Conservation (phyloP, 768 basidiomycete species). For the Suillus fuscotomentosus region DNA sequence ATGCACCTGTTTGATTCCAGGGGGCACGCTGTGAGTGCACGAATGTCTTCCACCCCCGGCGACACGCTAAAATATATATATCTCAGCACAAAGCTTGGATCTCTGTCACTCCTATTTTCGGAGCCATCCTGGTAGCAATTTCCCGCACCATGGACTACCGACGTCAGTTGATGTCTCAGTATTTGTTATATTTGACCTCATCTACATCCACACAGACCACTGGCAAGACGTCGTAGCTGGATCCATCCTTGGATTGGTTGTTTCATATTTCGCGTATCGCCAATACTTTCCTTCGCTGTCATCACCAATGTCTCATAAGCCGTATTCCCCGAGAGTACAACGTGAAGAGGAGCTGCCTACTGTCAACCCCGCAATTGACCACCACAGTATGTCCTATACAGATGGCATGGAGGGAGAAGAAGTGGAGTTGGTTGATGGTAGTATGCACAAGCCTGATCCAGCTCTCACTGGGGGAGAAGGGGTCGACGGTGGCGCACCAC, state of each 20-base stretch:
- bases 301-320: slow-evolving; percentile 62
- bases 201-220: slow-evolving; percentile 55
- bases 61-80: slow-evolving; percentile 4
- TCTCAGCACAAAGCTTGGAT: slow-evolving; percentile 79
- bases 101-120: slow-evolving; percentile 71
- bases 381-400: slow-evolving; percentile 12
- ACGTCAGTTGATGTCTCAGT: slow-evolving; percentile 47
- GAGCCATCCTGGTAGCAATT: slow-evolving; percentile 76
- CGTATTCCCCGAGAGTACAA: slow-evolving; percentile 66
- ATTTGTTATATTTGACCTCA: slow-evolving; percentile 6
- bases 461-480: slow-evolving; percentile 25
- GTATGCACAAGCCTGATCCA: slow-evolving; percentile 12
- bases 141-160: slow-evolving; percentile 92
- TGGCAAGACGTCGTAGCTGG: slow-evolving; percentile 91
- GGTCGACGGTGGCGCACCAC: slow-evolving; percentile 18
- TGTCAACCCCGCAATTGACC: slow-evolving; percentile 11
- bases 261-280: slow-evolving; percentile 76
- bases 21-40: slow-evolving; percentile 60
- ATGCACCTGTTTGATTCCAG: slow-evolving; percentile 83
- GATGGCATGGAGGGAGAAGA: slow-evolving; percentile 22
- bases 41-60: slow-evolving; percentile 2
- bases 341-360: slow-evolving; percentile 47
- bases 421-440: slow-evolving; percentile 24
- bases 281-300: slow-evolving; percentile 82
- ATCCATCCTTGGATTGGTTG: slow-evolving; percentile 64